Evolutionary conservation across 495 filamentous ascomycete genomes (phyloP), one percentile per base, ranked within the genome.

Genomic region (Tuber borchii): DNA sequence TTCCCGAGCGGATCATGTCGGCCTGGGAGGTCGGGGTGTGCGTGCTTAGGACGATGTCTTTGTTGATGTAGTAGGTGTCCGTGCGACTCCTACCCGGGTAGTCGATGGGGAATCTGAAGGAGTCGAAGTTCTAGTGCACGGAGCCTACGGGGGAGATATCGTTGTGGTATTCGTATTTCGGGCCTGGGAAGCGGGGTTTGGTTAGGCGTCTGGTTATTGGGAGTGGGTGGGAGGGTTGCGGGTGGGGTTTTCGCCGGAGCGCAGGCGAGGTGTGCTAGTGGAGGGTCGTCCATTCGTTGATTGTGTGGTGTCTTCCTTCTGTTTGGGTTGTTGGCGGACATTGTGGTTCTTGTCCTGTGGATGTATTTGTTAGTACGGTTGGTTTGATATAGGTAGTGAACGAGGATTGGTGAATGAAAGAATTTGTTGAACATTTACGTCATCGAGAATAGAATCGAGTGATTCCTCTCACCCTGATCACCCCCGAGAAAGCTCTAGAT

Each of bases 61-160:
- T 84, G 84, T 97, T 97, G 83, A 98, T 85, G 85, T 98, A 99
- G 88, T 98, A 99, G 3, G 95, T 98, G 85, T 98, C 95, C 10
- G 91, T 93, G 76, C 89, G 89, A 80, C 88, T 92, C 77, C 95
- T 91, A 77, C 96, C 95, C 17, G 93, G 93, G 83, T 99, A 96
- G 83, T 97, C 92, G 69, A 87, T 80, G 0, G 95, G 92, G 83
- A 99, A 99, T 71, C 93, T 93, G 26, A 99, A 87, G 69, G 94
- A 95, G 85, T 98, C 96, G 82, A 99, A 99, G 84, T 99, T 99
- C 83, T 97, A 90, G 37, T 87, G 82, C 5, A 92, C 92, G 37
- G 90, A 88, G n/a, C 98, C 95, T 74, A 97, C 89, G 16, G 95
- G 94, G 78, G 90, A 89, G 81, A 93, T 88, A 48, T 88, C 85